Percentiles rank a stretch among this genome's conserved stretches.
These are phyloP conservation scores for Trypanosoma mega DNA, from an alignment of 208 protist species.

Conservation along the genomic window DNA sequence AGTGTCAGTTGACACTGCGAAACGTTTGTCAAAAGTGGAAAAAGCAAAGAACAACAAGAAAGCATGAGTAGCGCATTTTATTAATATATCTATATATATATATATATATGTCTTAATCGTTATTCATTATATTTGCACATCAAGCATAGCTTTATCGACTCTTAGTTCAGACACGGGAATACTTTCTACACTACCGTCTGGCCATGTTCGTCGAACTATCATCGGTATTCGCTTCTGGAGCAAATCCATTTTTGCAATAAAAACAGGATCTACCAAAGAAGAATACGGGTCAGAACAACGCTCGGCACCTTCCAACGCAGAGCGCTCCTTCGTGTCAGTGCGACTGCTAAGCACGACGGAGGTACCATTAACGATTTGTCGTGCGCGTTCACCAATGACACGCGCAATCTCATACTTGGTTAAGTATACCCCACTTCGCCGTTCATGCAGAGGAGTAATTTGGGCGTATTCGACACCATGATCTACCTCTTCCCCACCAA, in stretches of 20 bases:
- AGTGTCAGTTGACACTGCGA: no score
- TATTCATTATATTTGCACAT: slow-evolving; percentile 48
- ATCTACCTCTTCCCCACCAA: slow-evolving; percentile 46
- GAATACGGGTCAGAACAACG: slow-evolving; percentile 69
- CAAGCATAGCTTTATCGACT: slow-evolving; percentile 63
- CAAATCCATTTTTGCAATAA: slow-evolving; percentile 85
- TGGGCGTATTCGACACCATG: slow-evolving; percentile 21
- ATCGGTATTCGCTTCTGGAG: slow-evolving; percentile 70
- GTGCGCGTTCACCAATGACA: slow-evolving; percentile 78
- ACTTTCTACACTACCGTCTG: slow-evolving; percentile 69
- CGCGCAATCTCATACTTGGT: slow-evolving; percentile 86
- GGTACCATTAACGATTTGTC: slow-evolving; percentile 72
- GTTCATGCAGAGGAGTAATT: slow-evolving; percentile 67
- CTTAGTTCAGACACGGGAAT: slow-evolving; percentile 80
- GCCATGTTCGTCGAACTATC: slow-evolving; percentile 84
- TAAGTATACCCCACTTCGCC: slow-evolving; percentile 68
- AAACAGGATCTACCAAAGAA: slow-evolving; percentile 74
- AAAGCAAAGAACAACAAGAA: no score
- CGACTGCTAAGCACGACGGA: slow-evolving; percentile 32
- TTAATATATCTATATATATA: slow-evolving; percentile 3
- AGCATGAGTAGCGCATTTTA: neutral
- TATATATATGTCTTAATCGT: neutral
- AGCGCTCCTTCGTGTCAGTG: slow-evolving; percentile 19
- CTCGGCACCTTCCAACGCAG: slow-evolving; percentile 56
- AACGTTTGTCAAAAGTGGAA: no score